These are phyloP conservation scores for Tolypocladium tundrense DNA, from an alignment of 2,329 filamentous ascomycete genomes.

Conservation along the genomic window DNA sequence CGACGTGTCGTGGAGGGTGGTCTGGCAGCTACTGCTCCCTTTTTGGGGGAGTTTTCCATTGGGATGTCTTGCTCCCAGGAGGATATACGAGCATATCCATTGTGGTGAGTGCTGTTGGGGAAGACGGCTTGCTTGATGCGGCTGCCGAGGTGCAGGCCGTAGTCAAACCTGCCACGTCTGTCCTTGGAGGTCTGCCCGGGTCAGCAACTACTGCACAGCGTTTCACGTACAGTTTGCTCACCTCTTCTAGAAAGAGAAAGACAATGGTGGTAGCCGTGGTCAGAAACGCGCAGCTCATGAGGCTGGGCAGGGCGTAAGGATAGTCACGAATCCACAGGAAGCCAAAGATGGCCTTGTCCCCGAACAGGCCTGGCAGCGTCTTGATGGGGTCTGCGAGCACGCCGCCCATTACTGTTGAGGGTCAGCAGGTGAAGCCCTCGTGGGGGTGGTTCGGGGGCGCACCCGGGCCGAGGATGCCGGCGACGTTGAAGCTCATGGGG, in stretches of 20 bases:
- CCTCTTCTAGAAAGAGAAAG: slow-evolving; percentile 43
- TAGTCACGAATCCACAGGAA: slow-evolving; percentile 50
- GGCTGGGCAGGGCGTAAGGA: slow-evolving; percentile 45
- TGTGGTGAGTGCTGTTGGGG: slow-evolving; percentile 12
- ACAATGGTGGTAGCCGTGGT: slow-evolving; percentile 30
- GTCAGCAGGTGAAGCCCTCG: background rate
- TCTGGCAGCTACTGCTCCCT: background rate
- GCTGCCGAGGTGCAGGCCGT: slow-evolving; percentile 26
- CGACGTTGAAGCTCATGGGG: slow-evolving; percentile 63
- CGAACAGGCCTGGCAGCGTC: slow-evolving; percentile 46
- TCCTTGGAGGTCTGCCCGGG: slow-evolving; percentile 32
- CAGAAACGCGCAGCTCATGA: slow-evolving; percentile 40
- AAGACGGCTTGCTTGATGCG: slow-evolving; percentile 20
- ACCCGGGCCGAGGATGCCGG: slow-evolving; percentile 58
- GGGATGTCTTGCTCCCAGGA: slow-evolving; percentile 32
- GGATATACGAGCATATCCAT: slow-evolving; percentile 13
- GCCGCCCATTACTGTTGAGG: slow-evolving; percentile 45
- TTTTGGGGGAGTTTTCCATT: background rate
- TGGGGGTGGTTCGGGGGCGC: background rate
- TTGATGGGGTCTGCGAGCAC: slow-evolving; percentile 53
- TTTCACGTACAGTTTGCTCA: slow-evolving; percentile 57
- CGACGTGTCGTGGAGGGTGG: slow-evolving; percentile 20
- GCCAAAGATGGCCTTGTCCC: slow-evolving; percentile 32
- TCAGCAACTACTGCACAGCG: slow-evolving; percentile 28
- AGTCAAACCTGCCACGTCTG: slow-evolving; percentile 33